Evolutionary conservation across 2,329 filamentous ascomycete species (phyloP).

Genomic region (Pseudopyricularia javanii): DNA sequence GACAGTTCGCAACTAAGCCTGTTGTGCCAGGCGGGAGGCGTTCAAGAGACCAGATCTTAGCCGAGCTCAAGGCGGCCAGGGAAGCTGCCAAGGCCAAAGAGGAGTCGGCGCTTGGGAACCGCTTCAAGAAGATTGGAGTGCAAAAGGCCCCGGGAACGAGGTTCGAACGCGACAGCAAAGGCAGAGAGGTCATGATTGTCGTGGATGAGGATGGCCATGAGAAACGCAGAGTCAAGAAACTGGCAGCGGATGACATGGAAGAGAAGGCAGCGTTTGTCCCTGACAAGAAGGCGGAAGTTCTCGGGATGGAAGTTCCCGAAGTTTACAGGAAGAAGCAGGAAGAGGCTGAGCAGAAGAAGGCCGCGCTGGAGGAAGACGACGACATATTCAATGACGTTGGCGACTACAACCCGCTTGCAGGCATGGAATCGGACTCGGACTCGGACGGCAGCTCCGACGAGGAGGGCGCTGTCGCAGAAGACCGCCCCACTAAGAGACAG

Average conservation of each 20-base stretch:
- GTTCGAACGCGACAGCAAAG: constrained; percentile 48
- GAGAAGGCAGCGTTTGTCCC: constrained; percentile 29
- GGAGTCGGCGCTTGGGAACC: constrained; percentile 40
- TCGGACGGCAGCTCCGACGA: constrained; percentile 23
- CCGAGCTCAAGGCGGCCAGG: constrained; percentile 52
- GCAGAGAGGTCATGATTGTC: constrained; percentile 52
- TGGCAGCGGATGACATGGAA: constrained; percentile 23
- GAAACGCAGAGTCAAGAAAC: constrained; percentile 50
- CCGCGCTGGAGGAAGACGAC: constrained; percentile 39
- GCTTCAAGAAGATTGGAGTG: constrained; percentile 53
- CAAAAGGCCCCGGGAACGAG: constrained; percentile 40
- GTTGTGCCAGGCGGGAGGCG: constrained; percentile 46
- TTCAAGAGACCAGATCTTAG: constrained; percentile 53
- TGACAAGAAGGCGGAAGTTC: constrained; percentile 40
- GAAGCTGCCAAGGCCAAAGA: constrained; percentile 43
- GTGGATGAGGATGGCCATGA: constrained; percentile 55
- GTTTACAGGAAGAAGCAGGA: constrained; percentile 35
- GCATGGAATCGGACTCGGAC: constrained; percentile 35
- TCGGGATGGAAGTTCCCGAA: constrained; percentile 56
- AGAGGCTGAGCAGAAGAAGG: constrained; percentile 25
- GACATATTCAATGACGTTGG: constrained; percentile 55
- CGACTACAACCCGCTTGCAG: constrained; percentile 56
- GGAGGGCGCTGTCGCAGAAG: constrained; percentile 8
- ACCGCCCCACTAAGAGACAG: constrained; percentile 3
- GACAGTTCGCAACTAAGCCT: constrained; percentile 41